phyloP scores from a whole-genome alignment of 306 rosid genomes.

The Cicer chorassanicum region DNA sequence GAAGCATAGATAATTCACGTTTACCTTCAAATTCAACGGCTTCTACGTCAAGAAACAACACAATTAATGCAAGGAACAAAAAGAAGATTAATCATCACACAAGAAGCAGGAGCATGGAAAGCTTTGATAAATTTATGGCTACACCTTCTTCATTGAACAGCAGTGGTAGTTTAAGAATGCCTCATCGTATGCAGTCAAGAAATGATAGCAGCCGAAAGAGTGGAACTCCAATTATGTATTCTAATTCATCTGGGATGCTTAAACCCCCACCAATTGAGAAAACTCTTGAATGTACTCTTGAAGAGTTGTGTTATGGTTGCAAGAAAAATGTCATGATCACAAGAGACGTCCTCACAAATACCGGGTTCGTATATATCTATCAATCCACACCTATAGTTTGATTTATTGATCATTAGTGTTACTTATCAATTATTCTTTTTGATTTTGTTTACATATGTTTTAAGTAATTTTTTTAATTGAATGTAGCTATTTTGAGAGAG shows the following conservation, averaged over 20 bases:
- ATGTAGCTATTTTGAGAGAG: neutral
- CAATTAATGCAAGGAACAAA: slow-evolving; percentile 15
- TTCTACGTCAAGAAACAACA: slow-evolving; percentile 41
- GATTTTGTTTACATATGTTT: neutral
- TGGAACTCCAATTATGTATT: slow-evolving; percentile 67
- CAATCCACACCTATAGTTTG: neutral
- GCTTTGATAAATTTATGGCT: slow-evolving; percentile 2
- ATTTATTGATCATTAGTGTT: neutral
- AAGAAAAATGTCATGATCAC: slow-evolving; percentile 68
- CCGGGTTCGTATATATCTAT: slow-evolving; percentile 59
- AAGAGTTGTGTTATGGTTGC: slow-evolving; percentile 89
- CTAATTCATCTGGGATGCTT: slow-evolving; percentile 77
- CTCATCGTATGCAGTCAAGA: slow-evolving; percentile 6
- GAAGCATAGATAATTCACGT: slow-evolving; percentile 40
- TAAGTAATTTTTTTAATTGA: neutral
- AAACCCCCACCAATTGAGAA: slow-evolving; percentile 72
- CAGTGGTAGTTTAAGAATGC: neutral
- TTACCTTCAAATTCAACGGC: slow-evolving; percentile 26
- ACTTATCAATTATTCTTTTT: neutral
- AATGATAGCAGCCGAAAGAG: slow-evolving; percentile 43
- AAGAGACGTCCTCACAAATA: slow-evolving; percentile 54
- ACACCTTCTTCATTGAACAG: slow-evolving; percentile 34
- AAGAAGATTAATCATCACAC: slow-evolving; percentile 27
- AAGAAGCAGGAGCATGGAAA: slow-evolving; percentile 34
- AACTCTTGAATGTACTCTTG: slow-evolving; percentile 78